Percentiles rank a stretch among this genome's conserved stretches.
These are phyloP conservation scores for Teratosphaeria nubilosa DNA, from an alignment of 2,329 filamentous ascomycete genomes.

Conservation along the genomic window DNA sequence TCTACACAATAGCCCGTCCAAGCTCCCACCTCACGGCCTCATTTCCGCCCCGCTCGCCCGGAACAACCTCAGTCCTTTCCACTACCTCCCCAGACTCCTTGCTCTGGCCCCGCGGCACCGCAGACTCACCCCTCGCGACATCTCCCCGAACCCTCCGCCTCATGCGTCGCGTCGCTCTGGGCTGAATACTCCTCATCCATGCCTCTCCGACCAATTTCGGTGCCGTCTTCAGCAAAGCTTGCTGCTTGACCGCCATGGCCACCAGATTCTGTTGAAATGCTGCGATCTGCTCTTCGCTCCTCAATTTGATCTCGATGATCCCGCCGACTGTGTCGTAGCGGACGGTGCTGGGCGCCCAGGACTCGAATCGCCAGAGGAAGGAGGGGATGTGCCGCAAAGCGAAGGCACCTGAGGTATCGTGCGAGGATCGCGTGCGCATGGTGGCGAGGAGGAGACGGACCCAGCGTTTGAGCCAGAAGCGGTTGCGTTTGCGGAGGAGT, in stretches of 20 bases:
- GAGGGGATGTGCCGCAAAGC: conserved; percentile 12
- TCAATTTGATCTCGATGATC: conserved; percentile 16
- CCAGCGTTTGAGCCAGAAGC: conserved; percentile 19
- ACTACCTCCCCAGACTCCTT: not conserved
- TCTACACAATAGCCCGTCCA: not conserved
- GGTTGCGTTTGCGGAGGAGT: conserved; percentile 12
- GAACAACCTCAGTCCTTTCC: not conserved
- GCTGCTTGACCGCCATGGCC: not conserved
- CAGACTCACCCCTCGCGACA: not conserved
- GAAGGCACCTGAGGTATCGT: conserved; percentile 1
- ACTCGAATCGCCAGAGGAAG: conserved; percentile 18
- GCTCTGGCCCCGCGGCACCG: not conserved
- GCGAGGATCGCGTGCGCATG: not conserved
- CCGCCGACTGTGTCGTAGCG: conserved; percentile 23
- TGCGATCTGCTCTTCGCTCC: conserved; percentile 6
- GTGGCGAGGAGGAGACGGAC: conserved; percentile 16
- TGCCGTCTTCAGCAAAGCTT: not conserved
- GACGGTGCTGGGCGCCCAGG: conserved; percentile 10
- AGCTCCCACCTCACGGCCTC: not conserved
- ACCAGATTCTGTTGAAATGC: not conserved
- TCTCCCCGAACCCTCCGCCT: not conserved
- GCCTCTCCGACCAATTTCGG: not conserved
- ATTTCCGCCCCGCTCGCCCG: not conserved
- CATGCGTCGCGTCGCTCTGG: not conserved
- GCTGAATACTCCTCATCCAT: not conserved